These are phyloP conservation scores for Ceratobasidium sp. DNA, from an alignment of 1,284 basidiomycete species.

Conservation along the genomic window DNA sequence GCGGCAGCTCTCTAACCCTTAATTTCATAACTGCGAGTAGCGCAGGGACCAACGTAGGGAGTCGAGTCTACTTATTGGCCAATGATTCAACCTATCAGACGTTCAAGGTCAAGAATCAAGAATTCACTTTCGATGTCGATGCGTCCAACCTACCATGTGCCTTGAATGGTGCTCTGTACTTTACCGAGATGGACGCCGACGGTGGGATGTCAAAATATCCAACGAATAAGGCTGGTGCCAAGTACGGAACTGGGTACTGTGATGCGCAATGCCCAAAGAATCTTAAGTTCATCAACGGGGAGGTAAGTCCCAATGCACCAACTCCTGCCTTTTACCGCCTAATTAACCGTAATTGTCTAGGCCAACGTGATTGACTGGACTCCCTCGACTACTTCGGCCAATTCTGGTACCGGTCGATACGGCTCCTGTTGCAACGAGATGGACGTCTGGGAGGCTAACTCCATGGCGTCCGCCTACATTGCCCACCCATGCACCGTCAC, in stretches of 20 bases:
- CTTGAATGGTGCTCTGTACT: constrained; percentile 68
- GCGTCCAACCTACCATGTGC: constrained; percentile 68
- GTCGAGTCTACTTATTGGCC: constrained; percentile 68
- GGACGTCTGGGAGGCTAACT: constrained; percentile 60
- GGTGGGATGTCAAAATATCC: constrained; percentile 66
- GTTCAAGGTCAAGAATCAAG: constrained; percentile 68
- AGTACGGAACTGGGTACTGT: constrained; percentile 71
- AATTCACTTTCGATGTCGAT: constrained; percentile 72
- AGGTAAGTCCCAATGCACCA: constrained; percentile 57
- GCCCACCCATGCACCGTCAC: constrained; percentile 53
- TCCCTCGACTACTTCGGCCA: constrained; percentile 58
- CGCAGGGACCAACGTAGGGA: constrained; percentile 66
- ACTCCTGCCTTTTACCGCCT: constrained; percentile 59
- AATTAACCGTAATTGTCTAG: constrained; percentile 52
- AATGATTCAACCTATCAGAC: constrained; percentile 62
- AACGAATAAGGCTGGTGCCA: constrained; percentile 69
- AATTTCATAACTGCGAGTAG: constrained; percentile 61
- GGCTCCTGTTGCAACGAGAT: constrained; percentile 48
- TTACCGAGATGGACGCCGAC: constrained; percentile 67
- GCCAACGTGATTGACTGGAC: constrained; percentile 39
- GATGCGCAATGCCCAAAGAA: constrained; percentile 69
- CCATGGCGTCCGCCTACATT: constrained; percentile 62
- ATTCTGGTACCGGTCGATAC: constrained; percentile 45
- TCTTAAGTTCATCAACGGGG: constrained; percentile 65
- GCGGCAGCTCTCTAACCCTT: constrained; percentile 64